Base-by-base conservation (phyloP, 176 grass and related monocot genomes). In the Phragmites australis region DNA sequence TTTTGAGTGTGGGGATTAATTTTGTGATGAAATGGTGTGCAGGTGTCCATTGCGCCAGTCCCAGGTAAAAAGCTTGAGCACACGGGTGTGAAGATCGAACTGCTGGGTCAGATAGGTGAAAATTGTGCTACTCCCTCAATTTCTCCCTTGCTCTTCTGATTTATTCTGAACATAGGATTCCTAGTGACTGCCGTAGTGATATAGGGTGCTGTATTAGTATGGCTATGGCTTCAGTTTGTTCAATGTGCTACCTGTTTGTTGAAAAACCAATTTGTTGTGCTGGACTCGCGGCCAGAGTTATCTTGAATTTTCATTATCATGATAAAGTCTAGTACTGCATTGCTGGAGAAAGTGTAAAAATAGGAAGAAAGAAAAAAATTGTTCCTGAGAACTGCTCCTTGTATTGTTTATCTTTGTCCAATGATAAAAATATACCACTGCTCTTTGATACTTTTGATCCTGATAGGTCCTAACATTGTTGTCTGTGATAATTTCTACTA, bases 71-170 rank as follows among this genome's bases (percentile, higher is more conserved):
- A 87, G 86, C 78, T 93, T 2, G 90, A 97, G 78, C 95, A 97
- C 53, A 92, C 75, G 16, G 95, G 95, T 87, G 81, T 98, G 22
- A 94, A 94, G 81, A 87, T 94, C 27, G 92, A 94, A 83, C 75
- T 98, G 56, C 83, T 98, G 75, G 88, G 95, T 65, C 90, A 93
- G 81, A 98, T 98, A 91, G 92, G 95, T 94, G 86, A 70, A 69
- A 2, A 51, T 40, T 73, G 22, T 84, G 13, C 21, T 84, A 56
- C 19, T 22, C 53, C 16, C 53, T 13, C 15, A 37, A 66, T 51
- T 79, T 61, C 18, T 40, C 18, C 51, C 9, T 42, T 41, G 31
- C 4, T 44, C 6, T 1, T 68, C 31, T 75, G 34, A 32, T 72
- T 58, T 32, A 40, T 59, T 79, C 26, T 55, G 23, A 63, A 87